Percentiles rank a stretch among this genome's conserved stretches.
These are phyloP conservation scores for Tylopilus intermedius DNA, from an alignment of 768 basidiomycete species.

Conservation along the genomic window DNA sequence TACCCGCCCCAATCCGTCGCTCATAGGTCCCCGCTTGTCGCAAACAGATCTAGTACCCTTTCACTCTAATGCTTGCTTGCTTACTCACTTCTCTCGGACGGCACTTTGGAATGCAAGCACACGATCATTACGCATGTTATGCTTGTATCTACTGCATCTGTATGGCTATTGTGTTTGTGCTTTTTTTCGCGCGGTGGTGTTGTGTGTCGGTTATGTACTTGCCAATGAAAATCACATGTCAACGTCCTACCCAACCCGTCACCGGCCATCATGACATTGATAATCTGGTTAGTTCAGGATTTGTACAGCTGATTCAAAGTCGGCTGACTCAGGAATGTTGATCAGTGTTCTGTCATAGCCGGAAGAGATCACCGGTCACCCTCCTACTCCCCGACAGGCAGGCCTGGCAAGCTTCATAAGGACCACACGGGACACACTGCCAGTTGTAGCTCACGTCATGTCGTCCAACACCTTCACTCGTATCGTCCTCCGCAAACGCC, in stretches of 20 bases:
- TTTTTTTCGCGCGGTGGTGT: background rate
- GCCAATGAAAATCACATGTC: background rate
- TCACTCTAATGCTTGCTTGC: background rate
- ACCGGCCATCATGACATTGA: background rate
- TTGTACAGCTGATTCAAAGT: background rate
- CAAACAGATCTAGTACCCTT: background rate
- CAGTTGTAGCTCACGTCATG: conserved; percentile 7
- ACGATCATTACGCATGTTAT: conserved; percentile 1
- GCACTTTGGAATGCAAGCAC: conserved; percentile 5
- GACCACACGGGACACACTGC: background rate
- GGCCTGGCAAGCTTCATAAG: background rate
- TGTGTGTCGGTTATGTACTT: no score
- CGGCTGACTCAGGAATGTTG: background rate
- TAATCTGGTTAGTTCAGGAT: background rate
- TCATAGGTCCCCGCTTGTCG: conserved; percentile 35
- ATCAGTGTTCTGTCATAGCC: background rate
- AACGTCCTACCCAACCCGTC: background rate
- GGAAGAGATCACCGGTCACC: background rate
- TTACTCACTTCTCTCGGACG: background rate
- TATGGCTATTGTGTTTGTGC: conserved; percentile 3
- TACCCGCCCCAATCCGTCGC: conserved; percentile 58
- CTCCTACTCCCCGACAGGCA: background rate
- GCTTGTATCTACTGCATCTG: conserved; percentile 16
- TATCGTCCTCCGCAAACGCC: conserved; percentile 75
- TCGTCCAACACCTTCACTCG: conserved; percentile 44